Evolutionary conservation across 2,329 filamentous ascomycete genomes (phyloP), one percentile per base, ranked within the genome.

Genomic region (Proliferodiscus dingleyae): DNA sequence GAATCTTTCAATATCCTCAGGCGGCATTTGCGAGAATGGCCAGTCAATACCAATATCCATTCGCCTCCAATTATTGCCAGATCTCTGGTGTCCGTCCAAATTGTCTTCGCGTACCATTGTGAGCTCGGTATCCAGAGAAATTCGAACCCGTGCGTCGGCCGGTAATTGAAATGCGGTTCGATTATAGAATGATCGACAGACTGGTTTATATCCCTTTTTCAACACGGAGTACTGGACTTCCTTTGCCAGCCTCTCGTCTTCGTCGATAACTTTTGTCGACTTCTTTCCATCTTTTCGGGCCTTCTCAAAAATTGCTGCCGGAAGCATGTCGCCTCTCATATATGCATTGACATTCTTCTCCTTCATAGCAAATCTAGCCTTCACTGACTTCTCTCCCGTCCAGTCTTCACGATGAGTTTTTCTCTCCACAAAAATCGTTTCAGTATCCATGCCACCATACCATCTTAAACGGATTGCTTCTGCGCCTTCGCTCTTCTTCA

Each of bases 361-460:
- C 72, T 98, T 97, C 54, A 93, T 75, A 7, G 87, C 78, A 63
- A 98, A 98, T 34, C 93, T 86, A 34, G 93, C 91, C 72, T 98
- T 98, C 69, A 98, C 93, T 2, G 91, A 97, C 71, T 97, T 95
- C 66, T 98, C 93, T 47, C 93, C 93, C 0, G 93, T 98, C 93
- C 93, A 98, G 66, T 98, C 93, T 67, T 98, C 93, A 30, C 93
- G 85, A 71, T 98, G 93, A 1, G 93, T 98, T 71, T 98, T 98
- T 52, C 93, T 81, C 72, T 98, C 93, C 19, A 98, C 85, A 61
- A 97, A 98, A 46, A 97, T 94, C 44, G 88, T 93, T 63, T 97
- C 90, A 43, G 75, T 89, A 59, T 93, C 82, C 91, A 98, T 96
- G 33, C 88, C 89, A 49, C 93, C 93, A 62, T 98, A 98, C 93